Evolutionary conservation across 2,329 filamentous ascomycete species (phyloP).

Genomic region (Lecanicillium sp.): DNA sequence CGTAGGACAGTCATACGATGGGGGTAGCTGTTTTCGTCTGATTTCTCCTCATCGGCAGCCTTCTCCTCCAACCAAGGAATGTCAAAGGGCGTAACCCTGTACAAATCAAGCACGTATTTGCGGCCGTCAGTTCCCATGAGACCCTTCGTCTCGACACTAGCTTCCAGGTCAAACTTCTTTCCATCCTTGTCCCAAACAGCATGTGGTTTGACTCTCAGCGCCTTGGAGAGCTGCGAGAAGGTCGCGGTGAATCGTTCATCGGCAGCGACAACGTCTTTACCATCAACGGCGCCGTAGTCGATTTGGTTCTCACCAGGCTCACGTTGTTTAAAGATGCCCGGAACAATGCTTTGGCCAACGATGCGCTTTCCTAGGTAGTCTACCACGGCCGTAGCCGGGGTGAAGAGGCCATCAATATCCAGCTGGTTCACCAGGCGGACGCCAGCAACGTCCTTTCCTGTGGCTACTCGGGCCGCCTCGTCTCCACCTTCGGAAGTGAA

Average conservation of each 20-base stretch:
- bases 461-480: slow-evolving; percentile 90
- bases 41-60: slow-evolving; percentile 36
- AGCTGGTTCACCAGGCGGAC: slow-evolving; percentile 95
- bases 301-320: slow-evolving; percentile 98
- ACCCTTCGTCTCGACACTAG: slow-evolving; percentile 95
- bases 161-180: slow-evolving; percentile 83
- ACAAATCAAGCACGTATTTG: slow-evolving; percentile 95
- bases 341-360: slow-evolving; percentile 95
- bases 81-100: slow-evolving; percentile 88
- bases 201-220: slow-evolving; percentile 87
- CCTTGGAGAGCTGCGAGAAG: slow-evolving; percentile 86
- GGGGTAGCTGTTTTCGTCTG: slow-evolving; percentile 58
- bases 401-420: slow-evolving; percentile 90
- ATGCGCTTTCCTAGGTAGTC: slow-evolving; percentile 97
- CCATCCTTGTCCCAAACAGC: slow-evolving; percentile 96
- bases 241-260: slow-evolving; percentile 77
- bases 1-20: slow-evolving; percentile 94
- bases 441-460: slow-evolving; percentile 91
- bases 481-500: slow-evolving; percentile 96
- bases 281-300: slow-evolving; percentile 96
- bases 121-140: slow-evolving; percentile 93
- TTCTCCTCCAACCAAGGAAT: slow-evolving; percentile 82
- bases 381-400: slow-evolving; percentile 89
- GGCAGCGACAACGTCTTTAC: slow-evolving; percentile 88
- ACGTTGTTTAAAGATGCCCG: slow-evolving; percentile 97